Evolutionary conservation across 768 basidiomycete genomes (phyloP), one percentile per base, ranked within the genome.

Genomic region (Clavaria fumosa): DNA sequence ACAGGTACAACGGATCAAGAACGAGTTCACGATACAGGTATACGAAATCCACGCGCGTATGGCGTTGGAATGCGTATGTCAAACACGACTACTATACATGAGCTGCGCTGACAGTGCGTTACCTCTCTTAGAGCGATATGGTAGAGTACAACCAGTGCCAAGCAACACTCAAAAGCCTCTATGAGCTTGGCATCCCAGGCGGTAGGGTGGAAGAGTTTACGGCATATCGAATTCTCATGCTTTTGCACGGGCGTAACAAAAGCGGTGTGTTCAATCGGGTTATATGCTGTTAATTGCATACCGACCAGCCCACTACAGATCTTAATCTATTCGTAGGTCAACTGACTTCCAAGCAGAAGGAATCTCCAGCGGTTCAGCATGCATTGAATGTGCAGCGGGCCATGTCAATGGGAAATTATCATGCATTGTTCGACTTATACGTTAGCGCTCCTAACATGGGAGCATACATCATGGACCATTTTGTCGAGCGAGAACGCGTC

Each of bases 61-160:
- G 66, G 95, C 95, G 31, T 64, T 99, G 27, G 86, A 91, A 69
- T 78, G 75, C 49, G 88, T 89, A 58, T 35, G 45, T 50, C 35
- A 30, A 45, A 50, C 43, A 15, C 27, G 31, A 34, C 35, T 17
- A 9, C 11, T 19, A 26, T 50, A 30, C 17, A n/a, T n/a, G 35
- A 18, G 23, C 40, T 24, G 35, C 37, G 36, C 37, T 40, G 36
- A 39, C 40, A 39, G 21, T 35, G 27, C 21, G 27, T 4, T 31
- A 27, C n/a, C n/a, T n/a, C n/a, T n/a, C 28, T 40, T 58, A 99
- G 93, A 74, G 69, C 51, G 95, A 99, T 57, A 83, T 99, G 69
- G 90, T 95, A 46, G 95, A 99, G 70, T 97, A 93, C 55, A 97
- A 95, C 57, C 85, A 91, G 57, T 99, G 95, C 59, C 90, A 96